A percentile compares a stretch with the other conserved stretches of the same genome.
These are phyloP conservation scores for Gossypium trilobum DNA, from an alignment of 441 rosid species.

Conservation along the genomic window DNA sequence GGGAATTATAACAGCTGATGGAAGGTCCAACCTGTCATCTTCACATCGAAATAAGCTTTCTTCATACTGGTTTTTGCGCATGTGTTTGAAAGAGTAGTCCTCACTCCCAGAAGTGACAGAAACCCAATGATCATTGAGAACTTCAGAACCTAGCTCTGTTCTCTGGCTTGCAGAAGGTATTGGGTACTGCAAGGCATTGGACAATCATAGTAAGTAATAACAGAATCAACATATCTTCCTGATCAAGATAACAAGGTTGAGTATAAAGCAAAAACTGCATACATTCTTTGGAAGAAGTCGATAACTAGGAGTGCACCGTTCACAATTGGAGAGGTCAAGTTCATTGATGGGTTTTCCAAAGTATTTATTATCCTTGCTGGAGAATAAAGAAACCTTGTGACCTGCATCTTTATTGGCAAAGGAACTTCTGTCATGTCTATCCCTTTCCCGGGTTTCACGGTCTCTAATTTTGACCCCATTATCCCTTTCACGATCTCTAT, in stretches of 20 bases:
- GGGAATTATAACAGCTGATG: slow-evolving; percentile 8
- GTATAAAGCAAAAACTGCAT: slow-evolving; percentile 21
- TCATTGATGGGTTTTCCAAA: slow-evolving; percentile 83
- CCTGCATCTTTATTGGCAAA: slow-evolving; percentile 43
- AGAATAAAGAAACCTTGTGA: slow-evolving; percentile 40
- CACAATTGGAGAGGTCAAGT: slow-evolving; percentile 91
- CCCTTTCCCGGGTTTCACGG: slow-evolving; percentile 60
- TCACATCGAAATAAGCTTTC: slow-evolving; percentile 95
- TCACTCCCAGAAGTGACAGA: slow-evolving; percentile 99
- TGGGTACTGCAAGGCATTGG: slow-evolving; percentile 57
- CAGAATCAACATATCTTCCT: neutral
- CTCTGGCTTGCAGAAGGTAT: slow-evolving; percentile 78
- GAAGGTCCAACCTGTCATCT: slow-evolving; percentile 76
- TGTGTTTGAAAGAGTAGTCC: slow-evolving; percentile 97
- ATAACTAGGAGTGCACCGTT: slow-evolving; percentile 94
- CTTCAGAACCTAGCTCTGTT: slow-evolving; percentile 69
- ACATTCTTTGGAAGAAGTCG: slow-evolving; percentile 91
- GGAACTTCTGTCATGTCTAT: slow-evolving; percentile 57
- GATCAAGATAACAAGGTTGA: slow-evolving; percentile 5
- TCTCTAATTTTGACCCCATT: slow-evolving; percentile 64
- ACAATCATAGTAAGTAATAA: slow-evolving; percentile 17
- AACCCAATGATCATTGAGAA: slow-evolving; percentile 94
- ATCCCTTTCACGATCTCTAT: slow-evolving; percentile 51
- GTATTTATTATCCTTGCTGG: slow-evolving; percentile 73
- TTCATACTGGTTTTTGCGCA: slow-evolving; percentile 97